A percentile compares a stretch with the other conserved stretches of the same genome.
These are phyloP conservation scores for Juncus inflexus DNA, from an alignment of 176 grass and related monocot genomes.

Conservation along the genomic window DNA sequence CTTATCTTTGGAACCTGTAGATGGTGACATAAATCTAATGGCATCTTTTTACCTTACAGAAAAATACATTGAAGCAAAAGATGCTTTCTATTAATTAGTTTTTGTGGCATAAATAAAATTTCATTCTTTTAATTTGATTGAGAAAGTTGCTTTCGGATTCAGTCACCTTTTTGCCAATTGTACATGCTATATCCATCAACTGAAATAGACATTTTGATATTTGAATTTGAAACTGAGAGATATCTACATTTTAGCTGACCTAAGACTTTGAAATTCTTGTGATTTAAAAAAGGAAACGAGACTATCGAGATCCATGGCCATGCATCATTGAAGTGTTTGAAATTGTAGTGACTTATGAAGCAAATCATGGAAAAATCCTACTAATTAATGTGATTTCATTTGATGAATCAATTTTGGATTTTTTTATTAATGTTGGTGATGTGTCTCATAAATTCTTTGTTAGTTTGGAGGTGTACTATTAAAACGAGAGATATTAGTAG, in stretches of 20 bases:
- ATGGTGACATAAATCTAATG: constrained; percentile 22
- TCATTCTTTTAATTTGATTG: constrained; percentile 19
- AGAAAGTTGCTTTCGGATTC: constrained; percentile 6
- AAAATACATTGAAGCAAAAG: background rate
- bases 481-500: constrained; percentile 4
- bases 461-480: constrained; percentile 2
- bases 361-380: background rate
- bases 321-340: background rate
- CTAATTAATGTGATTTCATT: constrained; percentile 1
- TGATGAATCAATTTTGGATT: background rate
- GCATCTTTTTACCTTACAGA: constrained; percentile 9
- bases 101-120: constrained; percentile 28
- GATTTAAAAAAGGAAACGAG: background rate
- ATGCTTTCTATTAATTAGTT: background rate
- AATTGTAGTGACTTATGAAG: background rate
- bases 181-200: constrained; percentile 5
- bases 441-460: constrained; percentile 14
- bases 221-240: constrained; percentile 14
- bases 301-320: background rate
- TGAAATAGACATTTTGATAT: constrained; percentile 14
- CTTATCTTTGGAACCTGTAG: constrained; percentile 28
- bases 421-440: constrained; percentile 13
- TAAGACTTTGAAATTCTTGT: constrained; percentile 6
- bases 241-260: constrained; percentile 5
- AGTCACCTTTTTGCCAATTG: background rate